Percentiles rank a stretch among this genome's conserved stretches.
Evolutionary conservation across 441 rosid species (phyloP).

Genomic region (Aquilaria agallochum): DNA sequence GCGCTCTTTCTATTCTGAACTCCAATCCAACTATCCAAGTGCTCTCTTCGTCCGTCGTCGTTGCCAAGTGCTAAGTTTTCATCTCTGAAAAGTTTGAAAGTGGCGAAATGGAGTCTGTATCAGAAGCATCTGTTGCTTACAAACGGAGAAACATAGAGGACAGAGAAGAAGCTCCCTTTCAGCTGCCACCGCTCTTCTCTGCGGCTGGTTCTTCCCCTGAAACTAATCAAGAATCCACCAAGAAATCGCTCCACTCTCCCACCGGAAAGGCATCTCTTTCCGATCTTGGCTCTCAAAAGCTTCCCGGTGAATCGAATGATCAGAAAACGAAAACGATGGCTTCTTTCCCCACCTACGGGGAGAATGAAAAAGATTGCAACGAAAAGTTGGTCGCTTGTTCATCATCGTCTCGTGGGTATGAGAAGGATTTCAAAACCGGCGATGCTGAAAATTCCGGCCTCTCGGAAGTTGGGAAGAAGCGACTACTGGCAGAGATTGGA

Average conservation of each 20-base stretch:
- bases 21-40: not conserved
- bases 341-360: too few species aligned
- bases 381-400: not conserved
- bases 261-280: conserved; percentile 16
- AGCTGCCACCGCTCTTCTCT: not conserved
- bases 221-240: not conserved
- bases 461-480: conserved; percentile 55
- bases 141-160: conserved; percentile 10
- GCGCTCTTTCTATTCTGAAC: too few species aligned
- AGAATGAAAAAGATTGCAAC: conserved; percentile 2
- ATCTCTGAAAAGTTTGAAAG: not conserved
- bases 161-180: conserved; percentile 14
- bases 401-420: not conserved
- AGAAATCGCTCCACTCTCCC: conserved; percentile 13
- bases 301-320: too few species aligned
- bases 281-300: not conserved
- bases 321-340: too few species aligned
- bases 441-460: conserved; percentile 3
- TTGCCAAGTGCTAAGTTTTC: too few species aligned
- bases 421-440: too few species aligned
- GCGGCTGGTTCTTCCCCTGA: not conserved
- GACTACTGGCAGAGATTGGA: conserved; percentile 48
- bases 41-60: too few species aligned
- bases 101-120: conserved; percentile 8
- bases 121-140: conserved; percentile 13